Conservation (phyloP, 176 grass and related monocot species). For the Ensete ventricosum region DNA sequence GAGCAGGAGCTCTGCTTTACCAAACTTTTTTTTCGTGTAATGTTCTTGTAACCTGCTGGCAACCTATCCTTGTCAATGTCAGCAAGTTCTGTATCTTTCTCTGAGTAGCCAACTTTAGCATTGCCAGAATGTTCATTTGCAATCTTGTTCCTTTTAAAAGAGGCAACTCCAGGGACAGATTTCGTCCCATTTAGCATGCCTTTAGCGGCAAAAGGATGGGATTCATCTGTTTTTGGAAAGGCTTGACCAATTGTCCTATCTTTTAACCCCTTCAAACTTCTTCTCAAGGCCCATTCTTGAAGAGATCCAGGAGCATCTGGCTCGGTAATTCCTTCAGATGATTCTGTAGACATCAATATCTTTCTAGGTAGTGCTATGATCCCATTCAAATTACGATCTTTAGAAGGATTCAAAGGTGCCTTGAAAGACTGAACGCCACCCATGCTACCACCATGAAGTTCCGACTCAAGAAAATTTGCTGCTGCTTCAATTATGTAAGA, state of each 20-base stretch:
- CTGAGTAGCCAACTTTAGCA: constrained; percentile 25
- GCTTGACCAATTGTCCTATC: constrained; percentile 3
- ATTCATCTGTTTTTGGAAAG: constrained; percentile 26
- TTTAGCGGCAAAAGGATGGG: constrained; percentile 37
- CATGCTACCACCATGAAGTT: constrained; percentile 28
- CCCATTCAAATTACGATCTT: constrained; percentile 33
- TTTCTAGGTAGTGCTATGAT: constrained; percentile 30
- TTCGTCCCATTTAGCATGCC: constrained; percentile 36
- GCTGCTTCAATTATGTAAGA: constrained; percentile 75
- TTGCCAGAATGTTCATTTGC: constrained; percentile 27
- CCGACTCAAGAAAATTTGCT: constrained; percentile 56
- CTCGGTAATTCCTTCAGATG: constrained; percentile 17
- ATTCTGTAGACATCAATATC: constrained; percentile 33
- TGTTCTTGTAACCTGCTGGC: constrained; percentile 33
- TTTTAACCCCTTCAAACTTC: constrained; percentile 23
- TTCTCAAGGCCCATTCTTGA: constrained; percentile 28
- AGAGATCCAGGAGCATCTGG: constrained; percentile 10
- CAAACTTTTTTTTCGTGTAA: constrained; percentile 45
- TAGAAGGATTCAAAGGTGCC: constrained; percentile 23
- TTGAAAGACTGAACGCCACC: constrained; percentile 24
- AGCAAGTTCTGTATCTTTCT: constrained; percentile 25
- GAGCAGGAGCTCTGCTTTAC: constrained; percentile 21
- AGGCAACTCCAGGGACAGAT: constrained; percentile 25
- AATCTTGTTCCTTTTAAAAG: constrained; percentile 33
- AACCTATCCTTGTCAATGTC: constrained; percentile 29